Conservation (phyloP, 345 rosid species). For the Luvunga scandens region DNA sequence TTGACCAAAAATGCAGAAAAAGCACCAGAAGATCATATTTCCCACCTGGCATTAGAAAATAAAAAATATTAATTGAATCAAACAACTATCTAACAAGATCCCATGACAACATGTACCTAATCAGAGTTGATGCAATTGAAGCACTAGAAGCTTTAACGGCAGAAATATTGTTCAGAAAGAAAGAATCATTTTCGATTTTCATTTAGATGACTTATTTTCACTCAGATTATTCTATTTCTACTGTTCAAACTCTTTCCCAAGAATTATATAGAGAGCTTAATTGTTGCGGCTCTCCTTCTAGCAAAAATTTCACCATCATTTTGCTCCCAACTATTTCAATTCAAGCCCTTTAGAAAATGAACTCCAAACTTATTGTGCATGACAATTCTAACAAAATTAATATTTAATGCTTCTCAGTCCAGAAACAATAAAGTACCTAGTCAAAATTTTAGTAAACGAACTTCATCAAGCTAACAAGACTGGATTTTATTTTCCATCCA, state of each 20-base stretch:
- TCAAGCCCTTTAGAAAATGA: neutral
- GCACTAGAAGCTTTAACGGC: neutral
- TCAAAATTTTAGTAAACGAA: neutral
- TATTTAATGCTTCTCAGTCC: neutral
- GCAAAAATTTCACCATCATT: neutral
- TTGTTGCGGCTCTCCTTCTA: neutral
- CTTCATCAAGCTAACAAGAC: neutral
- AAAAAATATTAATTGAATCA: neutral
- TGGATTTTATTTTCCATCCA: neutral
- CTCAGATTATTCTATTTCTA: neutral
- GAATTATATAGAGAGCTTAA: neutral
- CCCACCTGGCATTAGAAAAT: conserved; percentile 57
- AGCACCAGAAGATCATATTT: conserved; percentile 92
- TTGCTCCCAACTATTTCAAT: neutral
- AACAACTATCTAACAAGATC: neutral
- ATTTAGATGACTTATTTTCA: neutral
- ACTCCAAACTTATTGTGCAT: neutral
- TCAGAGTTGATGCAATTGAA: neutral
- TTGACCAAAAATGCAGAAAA: conserved; percentile 93
- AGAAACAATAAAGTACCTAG: neutral
- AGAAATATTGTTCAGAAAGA: neutral
- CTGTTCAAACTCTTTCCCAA: neutral
- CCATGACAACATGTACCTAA: neutral
- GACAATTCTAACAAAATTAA: neutral
- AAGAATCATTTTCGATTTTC: neutral